phyloP scores from a whole-genome alignment of 257 asterid genomes.

The Jaltomata sinuosa region DNA sequence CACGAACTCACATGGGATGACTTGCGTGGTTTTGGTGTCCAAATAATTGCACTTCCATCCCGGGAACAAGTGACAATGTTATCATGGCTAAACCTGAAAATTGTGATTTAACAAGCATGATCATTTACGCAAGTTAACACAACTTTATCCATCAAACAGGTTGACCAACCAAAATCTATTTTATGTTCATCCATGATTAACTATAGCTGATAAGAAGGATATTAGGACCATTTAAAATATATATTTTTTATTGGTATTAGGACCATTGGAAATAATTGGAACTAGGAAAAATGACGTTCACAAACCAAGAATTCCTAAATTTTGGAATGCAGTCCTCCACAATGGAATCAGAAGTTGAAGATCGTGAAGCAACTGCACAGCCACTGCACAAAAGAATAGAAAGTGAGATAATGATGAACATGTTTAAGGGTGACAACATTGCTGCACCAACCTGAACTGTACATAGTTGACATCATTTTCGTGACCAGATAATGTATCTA shows the following conservation, averaged over 20 bases:
- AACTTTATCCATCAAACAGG: neutral
- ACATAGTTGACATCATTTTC: slow-evolving; percentile 96
- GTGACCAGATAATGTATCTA: slow-evolving; percentile 86
- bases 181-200: neutral
- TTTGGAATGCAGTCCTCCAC: slow-evolving; percentile 65
- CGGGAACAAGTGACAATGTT: slow-evolving; percentile 95
- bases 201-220: neutral
- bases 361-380: slow-evolving; percentile 78
- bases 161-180: neutral
- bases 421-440: slow-evolving; percentile 3
- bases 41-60: slow-evolving; percentile 98
- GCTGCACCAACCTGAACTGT: slow-evolving; percentile 75
- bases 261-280: neutral
- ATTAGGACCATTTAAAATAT: neutral
- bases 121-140: neutral
- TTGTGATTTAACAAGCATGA: slow-evolving; percentile 12
- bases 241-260: neutral
- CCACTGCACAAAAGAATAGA: slow-evolving; percentile 54
- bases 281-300: slow-evolving; percentile 8
- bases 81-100: slow-evolving; percentile 71
- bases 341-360: slow-evolving; percentile 51
- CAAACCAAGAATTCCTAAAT: slow-evolving; percentile 81
- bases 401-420: slow-evolving; percentile 19
- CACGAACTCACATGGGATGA: slow-evolving; percentile 66
- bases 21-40: slow-evolving; percentile 83